Evolutionary conservation across 768 basidiomycete genomes (phyloP), one percentile per base, ranked within the genome.

Genomic region (Clitopilus passeckerianus): DNA sequence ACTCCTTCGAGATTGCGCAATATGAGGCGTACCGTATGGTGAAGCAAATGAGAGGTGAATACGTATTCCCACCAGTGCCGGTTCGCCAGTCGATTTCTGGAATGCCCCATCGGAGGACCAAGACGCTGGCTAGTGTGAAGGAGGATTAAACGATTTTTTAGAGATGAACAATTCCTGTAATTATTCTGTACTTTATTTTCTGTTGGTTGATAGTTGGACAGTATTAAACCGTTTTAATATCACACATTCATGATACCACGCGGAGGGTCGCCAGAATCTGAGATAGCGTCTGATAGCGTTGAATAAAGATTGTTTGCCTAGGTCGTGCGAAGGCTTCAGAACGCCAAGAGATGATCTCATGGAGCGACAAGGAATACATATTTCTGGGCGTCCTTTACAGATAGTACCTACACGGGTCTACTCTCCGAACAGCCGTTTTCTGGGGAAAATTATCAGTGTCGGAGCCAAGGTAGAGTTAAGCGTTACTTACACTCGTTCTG

Each of bases 351-450:
- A 30, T 30, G 27, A 7, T 7, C 27, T 30, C 7, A 7, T 30
- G 27, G 27, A 30, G 27, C 7, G 27, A 30, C 27, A 30, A 30
- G 27, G 27, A 30, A 30, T 30, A 30, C 27, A 30, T 30, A 30
- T 30, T 30, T 30, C 27, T 30, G 27, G 27, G 27, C 7, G 4
- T 30, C 4, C 27, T 30, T 30, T 30, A 30, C 27, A 30, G 27
- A 30, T 30, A 7, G 27, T 30, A 30, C 4, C 4, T 30, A 30
- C 3, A 30, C 27, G 27, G 27, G 10, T n/a, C 12, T 66, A 58
- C 54, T 89, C 87, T 50, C 87, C 89, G 63, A 91, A 86, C 24
- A 89, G 64, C 23, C 87, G 80, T 70, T 83, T 87, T 65, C 89
- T 90, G 61, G 41, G 54, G 43, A 34, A 53, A 54, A 59, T 54